phyloP scores from a whole-genome alignment of 169 alveolate species.

The Eimeria zaria region DNA sequence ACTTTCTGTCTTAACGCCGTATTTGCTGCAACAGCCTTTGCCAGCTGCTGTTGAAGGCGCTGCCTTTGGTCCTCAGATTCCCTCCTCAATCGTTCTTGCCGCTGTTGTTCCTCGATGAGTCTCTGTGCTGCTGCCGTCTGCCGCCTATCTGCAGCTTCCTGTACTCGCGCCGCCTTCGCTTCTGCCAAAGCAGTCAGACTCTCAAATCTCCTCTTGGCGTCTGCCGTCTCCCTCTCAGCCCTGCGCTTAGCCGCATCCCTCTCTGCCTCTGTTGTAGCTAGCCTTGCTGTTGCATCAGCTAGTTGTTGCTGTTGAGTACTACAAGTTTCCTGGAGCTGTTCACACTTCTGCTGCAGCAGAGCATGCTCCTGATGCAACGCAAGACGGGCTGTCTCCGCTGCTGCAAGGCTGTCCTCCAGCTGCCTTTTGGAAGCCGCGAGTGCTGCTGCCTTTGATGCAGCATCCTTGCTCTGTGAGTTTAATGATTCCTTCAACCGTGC shows the following conservation, averaged over 20 bases:
- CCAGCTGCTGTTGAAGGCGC: constrained; percentile 71
- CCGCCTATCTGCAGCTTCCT: constrained; percentile 67
- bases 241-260: constrained; percentile 37
- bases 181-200: constrained; percentile 53
- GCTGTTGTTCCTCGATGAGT: constrained; percentile 72
- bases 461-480: constrained; percentile 18
- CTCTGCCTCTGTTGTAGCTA: constrained; percentile 62
- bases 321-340: constrained; percentile 56
- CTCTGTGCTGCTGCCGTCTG: constrained; percentile 75
- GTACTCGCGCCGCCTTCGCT: constrained; percentile 55
- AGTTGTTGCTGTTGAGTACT: constrained; percentile 59
- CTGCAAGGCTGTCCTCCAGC: constrained; percentile 62
- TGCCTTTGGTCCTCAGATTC: constrained; percentile 61
- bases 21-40: constrained; percentile 72
- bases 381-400: constrained; percentile 63
- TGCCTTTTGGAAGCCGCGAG: constrained; percentile 31
- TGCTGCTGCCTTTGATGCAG: constrained; percentile 72
- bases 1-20: constrained; percentile 37
- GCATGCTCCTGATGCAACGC: constrained; percentile 45
- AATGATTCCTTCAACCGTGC: constrained; percentile 72
- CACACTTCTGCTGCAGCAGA: constrained; percentile 44
- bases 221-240: constrained; percentile 69
- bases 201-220: constrained; percentile 50
- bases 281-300: constrained; percentile 54
- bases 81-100: constrained; percentile 42